Evolutionary conservation across 192 early-diverging fungal species (phyloP).

Genomic region (Spizellomyces punctatus): DNA sequence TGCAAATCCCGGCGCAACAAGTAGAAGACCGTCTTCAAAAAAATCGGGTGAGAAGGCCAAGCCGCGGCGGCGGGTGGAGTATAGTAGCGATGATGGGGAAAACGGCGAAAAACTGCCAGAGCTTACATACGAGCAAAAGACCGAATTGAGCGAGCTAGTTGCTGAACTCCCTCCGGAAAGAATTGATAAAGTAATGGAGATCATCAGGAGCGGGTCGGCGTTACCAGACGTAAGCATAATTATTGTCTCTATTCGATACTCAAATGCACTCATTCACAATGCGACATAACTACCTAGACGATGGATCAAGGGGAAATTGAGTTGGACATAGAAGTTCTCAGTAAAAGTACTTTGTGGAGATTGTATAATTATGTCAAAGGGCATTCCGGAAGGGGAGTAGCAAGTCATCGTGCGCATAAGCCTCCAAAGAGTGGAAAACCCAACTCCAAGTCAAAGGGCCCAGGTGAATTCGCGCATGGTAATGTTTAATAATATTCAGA

Average conservation of each 20-base stretch:
- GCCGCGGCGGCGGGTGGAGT: slow-evolving; percentile 13
- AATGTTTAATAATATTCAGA: too few species aligned
- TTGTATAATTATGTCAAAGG: slow-evolving; percentile 83
- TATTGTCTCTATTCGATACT: not conserved
- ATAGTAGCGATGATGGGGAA: slow-evolving; percentile 36
- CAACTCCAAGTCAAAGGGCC: not conserved
- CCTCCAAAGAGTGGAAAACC: not conserved
- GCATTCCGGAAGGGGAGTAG: not conserved
- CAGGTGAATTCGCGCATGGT: too few species aligned
- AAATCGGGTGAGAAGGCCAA: slow-evolving; percentile 14
- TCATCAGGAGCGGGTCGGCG: slow-evolving; percentile 71
- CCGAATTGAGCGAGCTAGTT: slow-evolving; percentile 76
- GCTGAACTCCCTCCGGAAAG: slow-evolving; percentile 51
- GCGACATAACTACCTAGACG: not conserved
- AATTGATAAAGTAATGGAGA: slow-evolving; percentile 68
- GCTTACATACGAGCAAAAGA: slow-evolving; percentile 87
- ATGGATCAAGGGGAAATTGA: slow-evolving; percentile 88
- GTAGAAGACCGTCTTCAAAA: slow-evolving; percentile 24
- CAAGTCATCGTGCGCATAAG: too few species aligned
- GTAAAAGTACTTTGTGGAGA: slow-evolving; percentile 77
- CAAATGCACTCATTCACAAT: not conserved
- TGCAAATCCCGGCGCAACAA: slow-evolving; percentile 10
- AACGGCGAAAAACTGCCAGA: slow-evolving; percentile 40
- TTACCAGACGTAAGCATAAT: slow-evolving; percentile 53
- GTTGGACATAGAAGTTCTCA: slow-evolving; percentile 91